Evolutionary conservation across 1,284 basidiomycete genomes (phyloP).

Genomic region (Boletus hoseneyae): DNA sequence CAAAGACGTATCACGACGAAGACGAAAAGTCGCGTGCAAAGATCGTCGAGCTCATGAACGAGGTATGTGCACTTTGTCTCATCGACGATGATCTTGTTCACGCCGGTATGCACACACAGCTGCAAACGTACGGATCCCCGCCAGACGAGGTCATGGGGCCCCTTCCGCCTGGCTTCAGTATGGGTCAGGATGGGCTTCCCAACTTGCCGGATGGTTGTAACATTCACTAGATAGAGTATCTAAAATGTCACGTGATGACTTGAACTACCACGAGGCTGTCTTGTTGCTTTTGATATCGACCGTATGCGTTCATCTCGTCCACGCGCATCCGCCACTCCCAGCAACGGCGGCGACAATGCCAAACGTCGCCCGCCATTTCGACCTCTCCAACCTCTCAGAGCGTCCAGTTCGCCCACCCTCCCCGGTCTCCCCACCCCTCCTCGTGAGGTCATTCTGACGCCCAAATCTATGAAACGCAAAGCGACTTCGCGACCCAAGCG

Average conservation of each 20-base stretch:
- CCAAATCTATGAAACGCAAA: constrained; percentile 39
- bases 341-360: constrained; percentile 3
- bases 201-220: constrained; percentile 52
- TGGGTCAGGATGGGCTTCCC: constrained; percentile 56
- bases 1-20: constrained; percentile 61
- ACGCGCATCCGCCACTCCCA: constrained; percentile 7
- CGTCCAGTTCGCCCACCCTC: constrained; percentile 12
- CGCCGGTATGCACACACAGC: constrained; percentile 39
- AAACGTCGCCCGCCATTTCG: constrained; percentile 21
- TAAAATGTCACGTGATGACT: constrained; percentile 15
- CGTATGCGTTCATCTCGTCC: constrained; percentile 11
- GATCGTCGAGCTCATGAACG: constrained; percentile 72
- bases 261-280: constrained; percentile 7
- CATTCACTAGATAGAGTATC: constrained; percentile 24
- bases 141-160: constrained; percentile 91
- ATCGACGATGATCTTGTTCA: neutral
- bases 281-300: constrained; percentile 12
- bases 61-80: constrained; percentile 45
- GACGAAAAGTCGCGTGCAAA: constrained; percentile 50
- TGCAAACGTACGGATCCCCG: constrained; percentile 85
- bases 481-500: constrained; percentile 24
- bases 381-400: constrained; percentile 14
- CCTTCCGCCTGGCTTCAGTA: constrained; percentile 73
- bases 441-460: constrained; percentile 45
- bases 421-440: constrained; percentile 51